These are phyloP conservation scores for Gentiana dahurica DNA, from an alignment of 257 asterid genomes.

Conservation along the genomic window DNA sequence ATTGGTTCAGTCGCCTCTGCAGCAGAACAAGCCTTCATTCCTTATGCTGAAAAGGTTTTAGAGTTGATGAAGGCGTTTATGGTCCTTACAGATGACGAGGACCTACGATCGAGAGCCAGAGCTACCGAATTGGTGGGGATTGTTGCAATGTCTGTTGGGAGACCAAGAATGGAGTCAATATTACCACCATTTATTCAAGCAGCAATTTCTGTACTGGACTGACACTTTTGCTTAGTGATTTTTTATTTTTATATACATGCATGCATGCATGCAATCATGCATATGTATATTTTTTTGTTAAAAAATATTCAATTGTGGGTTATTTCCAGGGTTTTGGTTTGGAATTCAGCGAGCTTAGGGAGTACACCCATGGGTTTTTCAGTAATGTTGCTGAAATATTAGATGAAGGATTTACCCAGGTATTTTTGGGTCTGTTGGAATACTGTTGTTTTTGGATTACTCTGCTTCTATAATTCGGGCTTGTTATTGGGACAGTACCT, in stretches of 20 bases:
- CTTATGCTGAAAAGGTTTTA: conserved; percentile 90
- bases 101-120: conserved; percentile 93
- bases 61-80: conserved; percentile 88
- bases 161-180: conserved; percentile 79
- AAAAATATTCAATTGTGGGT: conserved; percentile 14
- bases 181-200: conserved; percentile 88
- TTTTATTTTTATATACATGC: too few relatives aligned
- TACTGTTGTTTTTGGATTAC: neutral
- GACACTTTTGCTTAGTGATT: neutral
- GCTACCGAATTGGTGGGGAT: conserved; percentile 97
- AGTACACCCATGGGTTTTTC: conserved; percentile 97
- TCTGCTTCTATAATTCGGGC: neutral
- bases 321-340: conserved; percentile 71
- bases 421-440: conserved; percentile 17
- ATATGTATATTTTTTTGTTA: too few relatives aligned
- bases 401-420: conserved; percentile 89
- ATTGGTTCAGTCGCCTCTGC: conserved; percentile 99
- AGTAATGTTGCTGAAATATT: conserved; percentile 86
- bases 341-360: conserved; percentile 97
- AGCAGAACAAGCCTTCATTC: conserved; percentile 88
- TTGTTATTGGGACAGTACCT: conserved; percentile 57
- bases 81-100: conserved; percentile 96
- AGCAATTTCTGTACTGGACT: conserved; percentile 64
- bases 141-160: conserved; percentile 93
- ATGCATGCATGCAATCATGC: too few relatives aligned